Conservation (phyloP, 257 asterid genomes). For the Anisodus tanguticus region DNA sequence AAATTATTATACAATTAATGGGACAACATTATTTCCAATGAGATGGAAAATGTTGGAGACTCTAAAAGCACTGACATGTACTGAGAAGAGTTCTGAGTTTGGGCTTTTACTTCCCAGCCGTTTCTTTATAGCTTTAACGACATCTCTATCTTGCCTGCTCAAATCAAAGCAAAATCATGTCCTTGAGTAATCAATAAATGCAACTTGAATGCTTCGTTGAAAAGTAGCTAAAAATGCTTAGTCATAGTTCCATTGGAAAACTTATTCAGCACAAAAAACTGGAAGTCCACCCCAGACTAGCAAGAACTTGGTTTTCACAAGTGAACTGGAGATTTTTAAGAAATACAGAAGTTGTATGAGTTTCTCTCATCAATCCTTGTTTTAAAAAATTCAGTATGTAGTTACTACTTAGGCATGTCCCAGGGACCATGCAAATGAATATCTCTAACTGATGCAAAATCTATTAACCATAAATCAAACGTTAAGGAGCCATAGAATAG, state of each 20-base stretch:
- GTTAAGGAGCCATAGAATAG: background rate
- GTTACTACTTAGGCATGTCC: background rate
- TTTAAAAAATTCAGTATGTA: background rate
- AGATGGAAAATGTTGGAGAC: constrained; percentile 25
- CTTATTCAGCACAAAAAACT: background rate
- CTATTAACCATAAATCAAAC: background rate
- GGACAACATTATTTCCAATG: constrained; percentile 7
- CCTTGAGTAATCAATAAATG: constrained; percentile 14
- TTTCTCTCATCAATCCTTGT: background rate
- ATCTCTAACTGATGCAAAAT: background rate
- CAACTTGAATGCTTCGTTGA: background rate
- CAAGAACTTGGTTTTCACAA: constrained; percentile 11
- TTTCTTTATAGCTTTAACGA: constrained; percentile 84
- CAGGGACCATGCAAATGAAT: constrained; percentile 15
- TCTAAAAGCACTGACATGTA: constrained; percentile 57
- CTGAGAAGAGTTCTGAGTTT: constrained; percentile 68
- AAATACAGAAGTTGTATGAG: background rate
- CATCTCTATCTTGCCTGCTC: constrained; percentile 82
- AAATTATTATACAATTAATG: background rate
- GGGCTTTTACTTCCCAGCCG: constrained; percentile 77
- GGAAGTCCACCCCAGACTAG: background rate
- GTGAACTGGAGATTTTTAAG: background rate
- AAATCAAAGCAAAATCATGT: constrained; percentile 19
- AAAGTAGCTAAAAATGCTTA: background rate
- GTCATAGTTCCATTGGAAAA: background rate